Evolutionary conservation across 2,329 filamentous ascomycete species (phyloP).

Genomic region (Nakataea oryzae): DNA sequence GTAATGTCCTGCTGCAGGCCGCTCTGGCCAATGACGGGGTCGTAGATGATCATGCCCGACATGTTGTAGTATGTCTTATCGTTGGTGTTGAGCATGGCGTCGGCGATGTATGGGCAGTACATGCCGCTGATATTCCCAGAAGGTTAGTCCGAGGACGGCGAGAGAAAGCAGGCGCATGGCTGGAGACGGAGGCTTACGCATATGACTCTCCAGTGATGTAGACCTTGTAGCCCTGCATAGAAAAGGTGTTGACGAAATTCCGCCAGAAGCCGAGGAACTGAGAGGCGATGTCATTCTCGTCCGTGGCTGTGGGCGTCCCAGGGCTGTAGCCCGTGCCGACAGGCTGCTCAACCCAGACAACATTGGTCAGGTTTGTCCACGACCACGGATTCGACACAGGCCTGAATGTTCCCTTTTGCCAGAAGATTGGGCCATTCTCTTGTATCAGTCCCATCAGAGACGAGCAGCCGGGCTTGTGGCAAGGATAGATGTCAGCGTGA

Average conservation of each 20-base stretch:
- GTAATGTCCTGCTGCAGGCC: constrained; percentile 30
- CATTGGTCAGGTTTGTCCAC: constrained; percentile 64
- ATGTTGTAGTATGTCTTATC: constrained; percentile 56
- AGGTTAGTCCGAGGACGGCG: neutral
- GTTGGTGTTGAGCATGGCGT: constrained; percentile 56
- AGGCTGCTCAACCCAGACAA: constrained; percentile 63
- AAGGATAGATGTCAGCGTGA: neutral
- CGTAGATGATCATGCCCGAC: constrained; percentile 58
- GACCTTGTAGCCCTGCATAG: constrained; percentile 50
- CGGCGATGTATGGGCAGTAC: constrained; percentile 58
- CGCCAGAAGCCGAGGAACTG: constrained; percentile 68
- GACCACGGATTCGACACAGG: constrained; percentile 55
- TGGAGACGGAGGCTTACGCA: constrained; percentile 14
- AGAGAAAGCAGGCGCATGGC: no score
- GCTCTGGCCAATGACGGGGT: constrained; percentile 40
- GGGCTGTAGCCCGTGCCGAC: constrained; percentile 55
- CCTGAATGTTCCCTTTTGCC: constrained; percentile 54
- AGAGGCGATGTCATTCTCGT: constrained; percentile 53
- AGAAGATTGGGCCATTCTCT: constrained; percentile 62
- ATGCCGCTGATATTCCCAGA: constrained; percentile 25
- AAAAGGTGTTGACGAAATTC: constrained; percentile 61
- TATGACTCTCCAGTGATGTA: constrained; percentile 64
- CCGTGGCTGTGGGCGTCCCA: constrained; percentile 49
- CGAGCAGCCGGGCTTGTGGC: constrained; percentile 33
- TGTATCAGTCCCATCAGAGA: constrained; percentile 59